Base-by-base conservation (phyloP, 345 rosid species). In the Arabidopsis arenosa region DNA sequence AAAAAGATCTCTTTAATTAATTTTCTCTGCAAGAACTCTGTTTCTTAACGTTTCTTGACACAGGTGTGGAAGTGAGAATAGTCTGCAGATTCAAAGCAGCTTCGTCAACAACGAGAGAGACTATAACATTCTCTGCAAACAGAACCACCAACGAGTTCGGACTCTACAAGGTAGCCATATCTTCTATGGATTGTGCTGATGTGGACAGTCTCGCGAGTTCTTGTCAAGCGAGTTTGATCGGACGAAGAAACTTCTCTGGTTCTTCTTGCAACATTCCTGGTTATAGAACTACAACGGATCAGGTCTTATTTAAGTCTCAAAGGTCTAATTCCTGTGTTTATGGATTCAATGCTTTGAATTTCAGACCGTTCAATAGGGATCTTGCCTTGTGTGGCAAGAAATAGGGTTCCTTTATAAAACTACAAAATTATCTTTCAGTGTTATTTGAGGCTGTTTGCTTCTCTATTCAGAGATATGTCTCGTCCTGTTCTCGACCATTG, bases 61-160 rank as follows among this genome's bases (percentile, higher is more conserved):
- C 85, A 95, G 99, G 89, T 7, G 98, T 90, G 44, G 94, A 91
- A 72, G 99, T 96, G 69, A 87, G 83, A 70, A 53, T 96, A 77
- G 85, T 89, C 47, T 96, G 98, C 89, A 86, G 85, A 70, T 84
- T 93, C 84, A 88, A 79, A 70, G 90, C 90, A 28, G 74, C 82
- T 54, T 77, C 87, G 0, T 87, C 92, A 6, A 84, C 43, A 77
- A 87, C 91, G 7, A 84, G 70, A 13, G 99, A 91, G 71, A 84
- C 77, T 71, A 54, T 96, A 56, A 63, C 84, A 49, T 87, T 96
- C 80, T 85, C 97, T 49, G 92, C 86, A 69, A 96, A 90, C 84
- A 90, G 97, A 78, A 96, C 90, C 44, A 96, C 99, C 37, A 85
- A 93, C 68, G 86, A 82, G 68, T 45, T 71, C 37, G 99, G 99